These are phyloP conservation scores for Pouteria glomerata DNA, from an alignment of 148 eudicot species.

Conservation along the genomic window DNA sequence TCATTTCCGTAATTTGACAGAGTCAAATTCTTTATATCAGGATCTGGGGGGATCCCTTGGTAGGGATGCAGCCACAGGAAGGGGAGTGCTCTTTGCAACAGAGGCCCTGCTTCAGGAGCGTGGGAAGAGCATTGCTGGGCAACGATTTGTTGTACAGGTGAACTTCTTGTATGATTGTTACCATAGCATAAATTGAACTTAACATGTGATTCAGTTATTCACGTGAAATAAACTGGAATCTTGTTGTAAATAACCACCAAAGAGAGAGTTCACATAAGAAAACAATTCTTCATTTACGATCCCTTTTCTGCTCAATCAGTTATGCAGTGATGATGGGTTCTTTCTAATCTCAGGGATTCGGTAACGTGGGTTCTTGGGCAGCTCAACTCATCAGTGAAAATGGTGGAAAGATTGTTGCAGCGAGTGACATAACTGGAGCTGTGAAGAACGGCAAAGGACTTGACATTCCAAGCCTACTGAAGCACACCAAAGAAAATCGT, in stretches of 20 bases:
- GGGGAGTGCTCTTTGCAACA: slow-evolving; percentile 91
- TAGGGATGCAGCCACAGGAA: slow-evolving; percentile 97
- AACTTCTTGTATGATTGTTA: not conserved
- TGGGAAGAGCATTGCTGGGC: slow-evolving; percentile 83
- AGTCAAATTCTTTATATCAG: slow-evolving; percentile 26
- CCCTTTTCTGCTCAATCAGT: not conserved
- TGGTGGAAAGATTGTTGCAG: slow-evolving; percentile 88
- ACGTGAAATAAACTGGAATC: not conserved
- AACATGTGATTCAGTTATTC: not conserved
- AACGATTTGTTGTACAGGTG: slow-evolving; percentile 91
- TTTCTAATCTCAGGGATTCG: slow-evolving; percentile 65
- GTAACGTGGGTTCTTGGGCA: slow-evolving; percentile 98
- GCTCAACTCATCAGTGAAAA: slow-evolving; percentile 72
- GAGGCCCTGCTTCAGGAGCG: slow-evolving; percentile 85
- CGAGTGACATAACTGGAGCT: slow-evolving; percentile 87
- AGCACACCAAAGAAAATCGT: slow-evolving; percentile 58
- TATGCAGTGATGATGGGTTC: not conserved
- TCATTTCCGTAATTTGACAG: not conserved
- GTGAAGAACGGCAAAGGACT: slow-evolving; percentile 75
- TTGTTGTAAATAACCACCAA: not conserved
- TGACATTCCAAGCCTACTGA: slow-evolving; percentile 63
- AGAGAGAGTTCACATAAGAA: not conserved
- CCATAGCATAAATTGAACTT: not conserved
- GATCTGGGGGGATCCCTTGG: slow-evolving; percentile 99
- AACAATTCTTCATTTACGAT: not conserved